Conservation (phyloP, 306 rosid species). For the Cucurbita moschata region DNA sequence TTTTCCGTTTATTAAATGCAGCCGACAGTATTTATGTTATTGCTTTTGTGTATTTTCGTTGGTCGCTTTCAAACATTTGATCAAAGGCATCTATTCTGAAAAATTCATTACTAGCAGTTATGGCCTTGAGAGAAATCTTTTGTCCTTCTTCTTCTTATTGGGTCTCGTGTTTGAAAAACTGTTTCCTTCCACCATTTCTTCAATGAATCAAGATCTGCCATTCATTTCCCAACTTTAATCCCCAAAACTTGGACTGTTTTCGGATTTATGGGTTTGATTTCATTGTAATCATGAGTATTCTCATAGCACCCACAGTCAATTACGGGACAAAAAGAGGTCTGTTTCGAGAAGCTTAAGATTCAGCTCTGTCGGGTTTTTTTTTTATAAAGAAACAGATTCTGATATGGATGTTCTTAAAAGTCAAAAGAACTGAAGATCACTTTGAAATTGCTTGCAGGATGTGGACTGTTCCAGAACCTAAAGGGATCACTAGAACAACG, state of each 20-base stretch:
- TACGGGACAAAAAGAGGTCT: not conserved
- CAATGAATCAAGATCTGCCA: not conserved
- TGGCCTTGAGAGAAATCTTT: not conserved
- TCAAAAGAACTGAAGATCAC: not conserved
- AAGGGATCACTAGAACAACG: conserved; percentile 38
- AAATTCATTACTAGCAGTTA: not conserved
- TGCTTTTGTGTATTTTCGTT: not conserved
- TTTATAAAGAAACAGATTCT: too few relatives aligned
- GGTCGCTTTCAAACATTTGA: too few relatives aligned
- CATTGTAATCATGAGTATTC: not conserved
- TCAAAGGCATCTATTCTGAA: not conserved
- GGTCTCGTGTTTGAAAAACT: not conserved
- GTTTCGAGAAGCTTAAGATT: not conserved
- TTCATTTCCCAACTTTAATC: too few relatives aligned
- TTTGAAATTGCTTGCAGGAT: conserved; percentile 34
- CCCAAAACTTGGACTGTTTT: not conserved
- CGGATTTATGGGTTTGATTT: not conserved
- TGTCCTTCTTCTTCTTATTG: not conserved
- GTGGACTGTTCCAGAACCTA: conserved; percentile 74
- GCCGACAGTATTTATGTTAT: conserved; percentile 1
- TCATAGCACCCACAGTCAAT: not conserved
- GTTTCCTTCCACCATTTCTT: not conserved
- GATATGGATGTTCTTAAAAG: too few relatives aligned
- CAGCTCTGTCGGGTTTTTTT: not conserved
- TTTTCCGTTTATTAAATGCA: not conserved